Conservation (phyloP, 768 basidiomycete species). For the Tephrocybe sp. region DNA sequence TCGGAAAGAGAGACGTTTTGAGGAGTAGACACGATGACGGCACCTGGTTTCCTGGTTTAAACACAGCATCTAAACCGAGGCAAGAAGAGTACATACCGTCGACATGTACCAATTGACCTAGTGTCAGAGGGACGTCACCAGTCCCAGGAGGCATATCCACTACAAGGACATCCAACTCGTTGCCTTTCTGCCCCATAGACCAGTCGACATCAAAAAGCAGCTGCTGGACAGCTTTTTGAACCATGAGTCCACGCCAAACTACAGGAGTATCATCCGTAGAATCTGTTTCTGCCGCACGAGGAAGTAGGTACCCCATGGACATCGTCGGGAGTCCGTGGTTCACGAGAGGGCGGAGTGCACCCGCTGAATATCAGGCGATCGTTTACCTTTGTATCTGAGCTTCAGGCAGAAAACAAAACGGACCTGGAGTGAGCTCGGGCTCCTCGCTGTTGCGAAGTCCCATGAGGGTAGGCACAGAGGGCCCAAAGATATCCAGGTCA, state of each 20-base stretch:
- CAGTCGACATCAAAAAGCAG: constrained; percentile 96
- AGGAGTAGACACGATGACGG: constrained; percentile 93
- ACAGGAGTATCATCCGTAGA: constrained; percentile 72
- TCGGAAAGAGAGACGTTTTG: constrained; percentile 93
- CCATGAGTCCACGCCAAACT: constrained; percentile 97
- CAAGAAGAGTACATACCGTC: constrained; percentile 56
- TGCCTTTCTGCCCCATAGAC: constrained; percentile 40
- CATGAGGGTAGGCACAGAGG: constrained; percentile 91
- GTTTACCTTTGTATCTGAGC: too few species aligned
- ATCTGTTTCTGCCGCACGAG: constrained; percentile 42
- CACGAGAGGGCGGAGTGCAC: constrained; percentile 74
- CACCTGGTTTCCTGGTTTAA: constrained; percentile 45
- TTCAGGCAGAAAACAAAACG: constrained; percentile 17
- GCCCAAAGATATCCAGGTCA: constrained; percentile 95
- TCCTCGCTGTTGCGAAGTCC: constrained; percentile 78
- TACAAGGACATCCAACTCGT: constrained; percentile 78
- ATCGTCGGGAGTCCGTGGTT: constrained; percentile 92
- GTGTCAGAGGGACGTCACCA: constrained; percentile 90
- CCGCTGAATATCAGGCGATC: constrained; percentile 40
- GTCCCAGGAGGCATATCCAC: constrained; percentile 98
- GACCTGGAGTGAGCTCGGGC: constrained; percentile 72
- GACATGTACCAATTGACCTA: constrained; percentile 83
- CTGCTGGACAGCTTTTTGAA: constrained; percentile 96
- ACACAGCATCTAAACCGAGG: background rate
- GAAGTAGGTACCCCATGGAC: constrained; percentile 96